Evolutionary conservation across 305 asterid species (phyloP), one percentile per base, ranked within the genome.

Genomic region (Lippia alba): DNA sequence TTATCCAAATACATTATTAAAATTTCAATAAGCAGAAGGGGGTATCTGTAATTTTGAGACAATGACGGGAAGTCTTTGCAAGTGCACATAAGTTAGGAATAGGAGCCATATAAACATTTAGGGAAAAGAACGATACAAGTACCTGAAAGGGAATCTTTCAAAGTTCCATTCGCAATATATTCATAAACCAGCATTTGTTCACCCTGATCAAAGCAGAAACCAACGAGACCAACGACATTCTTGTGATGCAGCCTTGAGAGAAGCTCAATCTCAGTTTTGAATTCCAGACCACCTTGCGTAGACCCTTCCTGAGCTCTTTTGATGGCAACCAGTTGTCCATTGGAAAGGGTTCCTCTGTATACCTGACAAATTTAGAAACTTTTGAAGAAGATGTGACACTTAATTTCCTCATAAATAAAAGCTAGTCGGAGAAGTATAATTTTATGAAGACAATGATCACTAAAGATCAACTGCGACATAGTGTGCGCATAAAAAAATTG

Each of bases 161-260:
- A 11, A 1, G 49, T 44, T 3, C 49, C 49, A 44, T 44, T 44
- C 10, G 49, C 4, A 44, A 44, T 10, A 44, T 44, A 44, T 11
- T 44, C 49, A 36, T 91, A 89, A 16, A 91, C 84, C 30, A 91
- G 82, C 91, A 91, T 89, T 76, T 87, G 91, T 74, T 91, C 97
- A 3, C 82, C 86, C 66, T 86, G 92, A 16, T 89, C 92, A 24
- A 89, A 91, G 70, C 96, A 44, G 10, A 44, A 44, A 44, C 49
- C 49, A 8, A 44, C 0, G 8, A 44, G 14, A 44, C 49, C 10
- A 14, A 44, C 49, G 10, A 44, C 49, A 11, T 44, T 44, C 49
- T 44, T 44, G 12, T 44, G 49, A 44, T 44, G 49, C 8, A 44
- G n/a, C 14, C 49, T 44, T 10, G 49, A 44, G 49, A 44, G 49